Evolutionary conservation across 441 rosid species (phyloP).

Genomic region (Erodium texanum): DNA sequence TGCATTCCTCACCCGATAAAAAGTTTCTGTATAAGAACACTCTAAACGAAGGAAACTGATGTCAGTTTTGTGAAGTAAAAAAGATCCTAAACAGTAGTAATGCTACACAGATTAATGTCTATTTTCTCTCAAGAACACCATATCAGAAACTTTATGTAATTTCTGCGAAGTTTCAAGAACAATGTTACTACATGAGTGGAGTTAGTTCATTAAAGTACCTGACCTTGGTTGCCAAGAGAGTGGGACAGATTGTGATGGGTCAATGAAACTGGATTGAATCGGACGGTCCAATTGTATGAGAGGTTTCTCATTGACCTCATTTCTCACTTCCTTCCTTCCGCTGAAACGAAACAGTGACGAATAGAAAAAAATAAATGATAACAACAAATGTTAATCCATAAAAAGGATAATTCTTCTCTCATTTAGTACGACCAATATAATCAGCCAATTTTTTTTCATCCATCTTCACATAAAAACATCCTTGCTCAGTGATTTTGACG

Average conservation of each 20-base stretch:
- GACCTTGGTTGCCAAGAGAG: slow-evolving; percentile 98
- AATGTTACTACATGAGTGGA: neutral
- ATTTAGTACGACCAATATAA: slow-evolving; percentile 5
- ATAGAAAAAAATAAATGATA: neutral
- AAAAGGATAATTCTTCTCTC: slow-evolving; percentile 3
- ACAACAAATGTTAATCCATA: neutral
- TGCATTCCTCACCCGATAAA: slow-evolving; percentile 67
- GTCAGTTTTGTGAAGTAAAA: slow-evolving; percentile 20
- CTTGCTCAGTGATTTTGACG: neutral
- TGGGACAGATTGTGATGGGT: slow-evolving; percentile 57
- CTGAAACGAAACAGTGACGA: slow-evolving; percentile 18
- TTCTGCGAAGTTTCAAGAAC: neutral
- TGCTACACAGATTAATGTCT: neutral
- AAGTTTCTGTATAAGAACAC: slow-evolving; percentile 62
- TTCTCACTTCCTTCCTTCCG: slow-evolving; percentile 67
- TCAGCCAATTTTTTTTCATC: neutral
- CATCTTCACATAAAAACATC: neutral
- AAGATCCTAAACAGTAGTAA: slow-evolving; percentile 1
- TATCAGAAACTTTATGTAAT: neutral
- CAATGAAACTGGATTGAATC: slow-evolving; percentile 32
- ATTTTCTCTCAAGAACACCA: neutral
- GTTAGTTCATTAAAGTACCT: slow-evolving; percentile 40
- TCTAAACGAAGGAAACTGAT: slow-evolving; percentile 35
- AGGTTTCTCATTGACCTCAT: slow-evolving; percentile 19
- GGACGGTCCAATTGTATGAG: slow-evolving; percentile 25